phyloP scores from a whole-genome alignment of 1,284 basidiomycete genomes.

The Fomes fomentarius region DNA sequence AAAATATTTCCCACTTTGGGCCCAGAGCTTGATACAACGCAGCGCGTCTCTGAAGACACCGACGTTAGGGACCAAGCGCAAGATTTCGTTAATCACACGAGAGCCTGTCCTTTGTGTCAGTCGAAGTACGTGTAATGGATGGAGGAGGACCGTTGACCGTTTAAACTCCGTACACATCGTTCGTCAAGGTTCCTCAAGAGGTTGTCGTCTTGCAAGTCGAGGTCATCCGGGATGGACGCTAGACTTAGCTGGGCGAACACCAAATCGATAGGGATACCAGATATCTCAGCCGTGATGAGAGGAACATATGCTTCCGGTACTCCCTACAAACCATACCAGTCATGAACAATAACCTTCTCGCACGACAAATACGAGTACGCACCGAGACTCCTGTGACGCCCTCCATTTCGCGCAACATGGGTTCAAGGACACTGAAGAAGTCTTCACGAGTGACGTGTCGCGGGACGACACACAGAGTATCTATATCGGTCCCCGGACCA shows the following conservation, averaged over 20 bases:
- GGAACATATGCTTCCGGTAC: slow-evolving; percentile 98
- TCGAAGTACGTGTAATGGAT: no score
- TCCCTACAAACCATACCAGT: slow-evolving; percentile 52
- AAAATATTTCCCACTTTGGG: slow-evolving; percentile 70
- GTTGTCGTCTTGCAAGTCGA: slow-evolving; percentile 91
- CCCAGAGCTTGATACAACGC: slow-evolving; percentile 98
- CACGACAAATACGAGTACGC: slow-evolving; percentile 37
- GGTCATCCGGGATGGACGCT: slow-evolving; percentile 89
- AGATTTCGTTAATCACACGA: slow-evolving; percentile 94
- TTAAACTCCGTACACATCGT: slow-evolving; percentile 91
- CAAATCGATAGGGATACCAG: slow-evolving; percentile 93
- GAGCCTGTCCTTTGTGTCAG: slow-evolving; percentile 60
- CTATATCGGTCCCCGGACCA: slow-evolving; percentile 96
- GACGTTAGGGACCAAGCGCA: slow-evolving; percentile 94
- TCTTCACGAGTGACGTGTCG: slow-evolving; percentile 95
- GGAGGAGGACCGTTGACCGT: slow-evolving; percentile 56
- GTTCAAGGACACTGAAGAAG: slow-evolving; percentile 92
- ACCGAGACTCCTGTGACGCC: slow-evolving; percentile 91
- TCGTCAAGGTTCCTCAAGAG: slow-evolving; percentile 95
- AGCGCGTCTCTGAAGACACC: slow-evolving; percentile 93
- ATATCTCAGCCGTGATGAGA: slow-evolving; percentile 90
- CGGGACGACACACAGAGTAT: slow-evolving; percentile 96
- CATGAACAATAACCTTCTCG: not conserved
- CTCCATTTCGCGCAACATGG: slow-evolving; percentile 85
- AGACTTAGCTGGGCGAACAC: slow-evolving; percentile 87